phyloP scores from a whole-genome alignment of 495 filamentous ascomycete genomes.

The Talaromyces ruber region DNA sequence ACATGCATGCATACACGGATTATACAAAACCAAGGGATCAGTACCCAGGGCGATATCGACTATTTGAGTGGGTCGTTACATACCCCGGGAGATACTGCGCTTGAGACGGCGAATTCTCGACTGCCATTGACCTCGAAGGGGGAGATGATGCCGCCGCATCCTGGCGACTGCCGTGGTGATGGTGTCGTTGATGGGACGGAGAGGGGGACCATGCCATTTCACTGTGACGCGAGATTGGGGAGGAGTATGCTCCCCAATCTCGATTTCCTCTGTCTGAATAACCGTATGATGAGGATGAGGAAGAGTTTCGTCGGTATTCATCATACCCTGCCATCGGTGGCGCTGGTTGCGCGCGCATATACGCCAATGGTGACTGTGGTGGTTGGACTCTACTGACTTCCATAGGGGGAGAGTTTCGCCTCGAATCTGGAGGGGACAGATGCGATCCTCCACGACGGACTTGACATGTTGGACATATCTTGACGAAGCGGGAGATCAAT shows the following conservation, averaged over 20 bases:
- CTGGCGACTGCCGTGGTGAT: background rate
- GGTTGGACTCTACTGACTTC: conserved; percentile 11
- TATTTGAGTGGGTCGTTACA: background rate
- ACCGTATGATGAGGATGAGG: background rate
- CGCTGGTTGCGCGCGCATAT: background rate
- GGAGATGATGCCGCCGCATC: background rate
- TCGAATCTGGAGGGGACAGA: conserved; percentile 36
- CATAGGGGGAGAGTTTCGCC: conserved; percentile 31
- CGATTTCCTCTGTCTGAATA: background rate
- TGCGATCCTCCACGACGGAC: conserved; percentile 37
- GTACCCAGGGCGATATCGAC: background rate
- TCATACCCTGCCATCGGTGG: background rate
- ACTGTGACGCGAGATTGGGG: background rate
- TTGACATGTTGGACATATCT: conserved; percentile 46
- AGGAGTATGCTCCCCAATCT: background rate
- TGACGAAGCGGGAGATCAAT: conserved; percentile 49
- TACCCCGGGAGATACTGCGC: background rate
- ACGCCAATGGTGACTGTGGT: background rate
- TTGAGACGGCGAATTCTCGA: background rate
- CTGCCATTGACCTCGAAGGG: background rate
- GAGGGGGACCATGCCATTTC: background rate
- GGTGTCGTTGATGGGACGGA: background rate
- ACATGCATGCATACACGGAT: background rate
- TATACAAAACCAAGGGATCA: background rate
- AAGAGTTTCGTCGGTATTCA: conserved; percentile 4